phyloP scores from a whole-genome alignment of 1,139 yeast species.

The Blastobotrys proliferans region DNA sequence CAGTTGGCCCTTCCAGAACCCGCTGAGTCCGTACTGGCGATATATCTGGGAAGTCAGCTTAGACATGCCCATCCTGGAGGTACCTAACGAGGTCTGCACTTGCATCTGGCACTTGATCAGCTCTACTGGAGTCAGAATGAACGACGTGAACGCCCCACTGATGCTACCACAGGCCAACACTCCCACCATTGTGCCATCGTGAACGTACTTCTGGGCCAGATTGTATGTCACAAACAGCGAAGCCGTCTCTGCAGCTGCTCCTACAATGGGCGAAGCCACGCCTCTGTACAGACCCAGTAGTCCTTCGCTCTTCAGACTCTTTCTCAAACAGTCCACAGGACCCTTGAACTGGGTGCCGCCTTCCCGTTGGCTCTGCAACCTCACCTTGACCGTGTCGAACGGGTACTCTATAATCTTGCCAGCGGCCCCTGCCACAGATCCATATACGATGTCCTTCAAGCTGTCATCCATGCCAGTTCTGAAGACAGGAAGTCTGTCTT shows the following conservation, averaged over 20 bases:
- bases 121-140: constrained; percentile 85
- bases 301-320: constrained; percentile 67
- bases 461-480: no score
- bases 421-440: constrained; percentile 63
- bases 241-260: constrained; percentile 85
- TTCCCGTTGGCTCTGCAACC: constrained; percentile 70
- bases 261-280: constrained; percentile 72
- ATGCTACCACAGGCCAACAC: constrained; percentile 64
- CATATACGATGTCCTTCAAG: constrained; percentile 31
- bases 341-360: constrained; percentile 44
- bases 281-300: constrained; percentile 59
- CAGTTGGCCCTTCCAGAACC: constrained; percentile 81
- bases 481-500: neutral
- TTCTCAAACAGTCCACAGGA: constrained; percentile 56
- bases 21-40: constrained; percentile 51
- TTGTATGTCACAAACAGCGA: constrained; percentile 63
- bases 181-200: constrained; percentile 9
- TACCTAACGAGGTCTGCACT: constrained; percentile 44
- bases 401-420: constrained; percentile 90
- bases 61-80: constrained; percentile 9
- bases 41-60: constrained; percentile 15
- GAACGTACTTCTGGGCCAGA: constrained; percentile 39
- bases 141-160: constrained; percentile 80
- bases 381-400: constrained; percentile 85
- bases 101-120: constrained; percentile 84